Base-by-base conservation (phyloP, 495 filamentous ascomycete genomes). In the Aspergillus asperescens region DNA sequence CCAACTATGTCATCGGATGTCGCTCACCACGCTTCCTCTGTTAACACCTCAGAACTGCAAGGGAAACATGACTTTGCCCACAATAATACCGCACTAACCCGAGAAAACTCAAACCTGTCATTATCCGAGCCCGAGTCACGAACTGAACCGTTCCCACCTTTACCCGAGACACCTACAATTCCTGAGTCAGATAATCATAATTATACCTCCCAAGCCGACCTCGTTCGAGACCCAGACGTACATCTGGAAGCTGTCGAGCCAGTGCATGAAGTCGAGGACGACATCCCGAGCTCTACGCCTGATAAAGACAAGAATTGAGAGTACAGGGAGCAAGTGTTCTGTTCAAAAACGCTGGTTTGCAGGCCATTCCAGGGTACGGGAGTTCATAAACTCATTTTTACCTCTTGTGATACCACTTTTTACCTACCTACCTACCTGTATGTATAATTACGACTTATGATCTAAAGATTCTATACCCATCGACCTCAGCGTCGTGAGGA, bases 121-220 rank as follows among this genome's bases (percentile, higher is more conserved):
- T 52, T 52, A n/a, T 57, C 58, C 6, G 50, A 34, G 5, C 55
- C 69, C n/a, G 48, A 58, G 20, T 57, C 52, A 20, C 64, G 60
- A 50, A 63, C 57, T 15, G 71, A 74, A 24, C 69, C 69, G 4
- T 74, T 74, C 44, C 71, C 71, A 7, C 59, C 67, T 18, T 56
- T 74, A 13, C 57, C 64, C 18, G 19, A 45, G 7, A 55, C 58
- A 29, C 42, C 50, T 10, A 19, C 52, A 45, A n/a, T n/a, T n/a
- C 28, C 44, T 12, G 48, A 58, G 12, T 29, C 7, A 16, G 19
- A 55, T 7, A 45, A 40, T 13, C 4, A 24, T 10, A 47, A 10
- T 39, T 29, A 20, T 56, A 10, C 47, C n/a, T 50, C 39, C 3
- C 47, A 44, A 15, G 8, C 13, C n/a, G 28, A 34, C 13, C 37